A percentile compares a stretch with the other conserved stretches of the same genome.
Evolutionary conservation across 305 asterid species (phyloP).

Genomic region (Fraxinus latifolia): DNA sequence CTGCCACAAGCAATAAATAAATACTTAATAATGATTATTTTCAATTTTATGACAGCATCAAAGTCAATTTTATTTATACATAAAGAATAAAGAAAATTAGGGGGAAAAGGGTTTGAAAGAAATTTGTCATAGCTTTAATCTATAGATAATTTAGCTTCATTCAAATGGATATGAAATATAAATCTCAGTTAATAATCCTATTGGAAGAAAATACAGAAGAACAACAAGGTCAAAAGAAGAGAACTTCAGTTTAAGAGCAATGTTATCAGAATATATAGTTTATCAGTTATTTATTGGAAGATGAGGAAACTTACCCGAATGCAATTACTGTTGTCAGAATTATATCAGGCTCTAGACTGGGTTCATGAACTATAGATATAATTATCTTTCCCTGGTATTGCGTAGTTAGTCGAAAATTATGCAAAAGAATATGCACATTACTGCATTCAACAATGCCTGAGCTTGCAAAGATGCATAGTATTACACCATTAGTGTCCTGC

Average conservation of each 20-base stretch:
- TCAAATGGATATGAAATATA: neutral
- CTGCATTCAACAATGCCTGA: constrained; percentile 52
- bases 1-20: neutral
- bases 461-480: constrained; percentile 75
- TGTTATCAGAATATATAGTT: neutral
- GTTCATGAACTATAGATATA: constrained; percentile 52
- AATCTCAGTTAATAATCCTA: neutral
- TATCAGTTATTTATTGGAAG: constrained; percentile 2
- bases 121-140: neutral
- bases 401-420: constrained; percentile 48
- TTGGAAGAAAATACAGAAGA: constrained; percentile 2
- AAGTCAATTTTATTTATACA: neutral
- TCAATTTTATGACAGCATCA: neutral
- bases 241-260: neutral
- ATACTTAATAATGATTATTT: neutral
- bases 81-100: neutral
- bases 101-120: neutral
- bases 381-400: constrained; percentile 57
- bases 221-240: constrained; percentile 2
- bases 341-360: constrained; percentile 54
- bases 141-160: neutral
- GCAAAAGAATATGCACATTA: constrained; percentile 47
- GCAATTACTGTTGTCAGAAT: constrained; percentile 65
- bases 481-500: constrained; percentile 68
- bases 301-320: constrained; percentile 63